Base-by-base conservation (phyloP, 352 stramenopile species). In the Globisporangium cederbergense region DNA sequence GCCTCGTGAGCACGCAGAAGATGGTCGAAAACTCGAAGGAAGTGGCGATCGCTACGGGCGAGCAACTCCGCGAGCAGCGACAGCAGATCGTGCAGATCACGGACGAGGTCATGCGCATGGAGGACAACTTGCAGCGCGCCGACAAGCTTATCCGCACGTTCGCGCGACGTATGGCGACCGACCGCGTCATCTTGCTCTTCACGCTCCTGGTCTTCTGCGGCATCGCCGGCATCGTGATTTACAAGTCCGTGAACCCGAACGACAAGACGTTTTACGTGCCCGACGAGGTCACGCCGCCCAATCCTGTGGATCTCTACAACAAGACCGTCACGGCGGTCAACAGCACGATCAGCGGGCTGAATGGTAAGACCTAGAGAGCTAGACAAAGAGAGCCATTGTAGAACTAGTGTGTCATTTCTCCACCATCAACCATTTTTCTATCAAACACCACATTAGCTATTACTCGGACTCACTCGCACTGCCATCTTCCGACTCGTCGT, bases 41-140 rank as follows among this genome's bases (percentile, higher is more conserved):
- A 65, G 79, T 93, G 16, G 85, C 83, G 4, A 78, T 87, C 34
- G 85, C 85, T 6, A 94, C 87, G 14, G 87, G 81, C n/a, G 81
- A 93, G 64, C 74, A 79, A 62, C 70, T 96, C 28, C 85, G 83
- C 7, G 72, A 90, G 57, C 87, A 96, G 73, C 85, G 87, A 5
- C 77, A 96, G 25, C 87, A 96, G 67, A 89, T 96, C 61, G 85
- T 94, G n/a, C 73, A 77, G 56, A 93, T 96, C 70, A 96, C 87
- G 28, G 87, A 94, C 64, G 81, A 92, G 14, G 87, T 96, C 28
- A 93, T 93, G 87, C 81, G 83, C 52, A 93, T 94, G 65, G 87
- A 96, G 38, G 83, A 93, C 70, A 83, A 73, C 43, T 62, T 96
- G 4, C 68, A 79, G 63, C 85, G 85, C n/a, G 87, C 87, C 34